Evolutionary conservation across 2,329 filamentous ascomycete species (phyloP), one percentile per base, ranked within the genome.

Genomic region (Madurella mycetomatis): DNA sequence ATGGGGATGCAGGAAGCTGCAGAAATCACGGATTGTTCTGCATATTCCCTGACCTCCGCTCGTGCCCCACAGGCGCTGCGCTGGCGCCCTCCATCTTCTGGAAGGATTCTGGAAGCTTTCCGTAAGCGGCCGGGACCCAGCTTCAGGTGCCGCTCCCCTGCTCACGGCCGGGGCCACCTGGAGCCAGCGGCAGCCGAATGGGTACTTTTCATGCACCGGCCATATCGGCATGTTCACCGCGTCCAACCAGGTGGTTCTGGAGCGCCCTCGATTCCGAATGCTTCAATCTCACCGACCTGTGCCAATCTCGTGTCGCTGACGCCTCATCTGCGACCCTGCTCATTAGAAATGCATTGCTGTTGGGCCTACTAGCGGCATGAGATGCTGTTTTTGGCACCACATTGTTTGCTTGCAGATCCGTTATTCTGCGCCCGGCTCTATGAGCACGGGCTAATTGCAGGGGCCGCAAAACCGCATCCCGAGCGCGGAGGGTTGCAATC

Each of bases 41-140:
- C 42, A 47, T 25, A 25, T 7, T 25, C 25, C 25, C 25, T 25
- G 25, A 25, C 25, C 25, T 25, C 25, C 25, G 7, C 25, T 25
- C 7, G 25, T 3, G 25, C 25, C 25, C 25, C 25, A 25, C 25
- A 7, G 25, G 25, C 7, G 25, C 25, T 25, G 47, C 50, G 49
- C 43, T 44, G 48, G 41, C 41, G 54, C 51, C 47, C 54, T 47
- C 42, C 49, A 40, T 51, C 56, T 63, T 62, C 62, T 61, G 47
- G 61, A 63, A 63, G 57, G 44, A 51, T 59, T 57, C 56, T 62
- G 52, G 62, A 63, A 64, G 50, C 41, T 46, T 58, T 56, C 54
- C 53, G 11, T 16, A 55, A 51, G 43, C 18, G 41, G 42, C 17
- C 42, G 52, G 57, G 56, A 41, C 45, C 44, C 47, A 43, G 41